Evolutionary conservation across 176 grass and related monocot genomes (phyloP).

Genomic region (Bromus sterilis): DNA sequence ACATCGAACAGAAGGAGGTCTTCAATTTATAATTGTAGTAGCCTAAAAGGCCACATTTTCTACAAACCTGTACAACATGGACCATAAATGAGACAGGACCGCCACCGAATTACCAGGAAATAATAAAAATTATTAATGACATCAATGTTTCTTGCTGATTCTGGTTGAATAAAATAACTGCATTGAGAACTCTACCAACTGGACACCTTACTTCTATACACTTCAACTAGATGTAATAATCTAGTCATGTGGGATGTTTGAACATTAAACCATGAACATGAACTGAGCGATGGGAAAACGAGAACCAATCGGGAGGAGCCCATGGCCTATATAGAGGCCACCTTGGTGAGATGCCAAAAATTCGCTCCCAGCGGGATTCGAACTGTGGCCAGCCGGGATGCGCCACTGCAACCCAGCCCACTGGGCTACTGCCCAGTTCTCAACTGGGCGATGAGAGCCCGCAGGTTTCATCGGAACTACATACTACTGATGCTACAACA

Average conservation of each 20-base stretch:
- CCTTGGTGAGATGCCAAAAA: too few species aligned
- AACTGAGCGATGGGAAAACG: too few species aligned
- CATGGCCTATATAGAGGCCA: too few species aligned
- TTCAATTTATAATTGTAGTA: slow-evolving; percentile 93
- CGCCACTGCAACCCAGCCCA: too few species aligned
- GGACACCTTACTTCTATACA: neutral
- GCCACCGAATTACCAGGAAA: neutral
- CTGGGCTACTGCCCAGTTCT: too few species aligned
- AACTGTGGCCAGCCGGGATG: too few species aligned
- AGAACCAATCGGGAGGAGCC: too few species aligned
- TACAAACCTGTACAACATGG: slow-evolving; percentile 63
- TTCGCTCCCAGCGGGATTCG: too few species aligned
- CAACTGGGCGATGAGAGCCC: too few species aligned
- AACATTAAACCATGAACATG: neutral
- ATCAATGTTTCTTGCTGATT: neutral
- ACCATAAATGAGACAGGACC: neutral
- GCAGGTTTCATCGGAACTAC: neutral
- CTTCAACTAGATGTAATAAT: neutral
- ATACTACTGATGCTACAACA: neutral
- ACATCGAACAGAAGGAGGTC: slow-evolving; percentile 81
- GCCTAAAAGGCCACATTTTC: slow-evolving; percentile 80
- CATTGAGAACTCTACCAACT: neutral
- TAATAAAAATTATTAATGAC: neutral
- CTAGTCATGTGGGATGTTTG: neutral
- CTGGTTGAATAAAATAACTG: neutral